These are phyloP conservation scores for Hericium rajendrae DNA, from an alignment of 768 basidiomycete species.

Conservation along the genomic window DNA sequence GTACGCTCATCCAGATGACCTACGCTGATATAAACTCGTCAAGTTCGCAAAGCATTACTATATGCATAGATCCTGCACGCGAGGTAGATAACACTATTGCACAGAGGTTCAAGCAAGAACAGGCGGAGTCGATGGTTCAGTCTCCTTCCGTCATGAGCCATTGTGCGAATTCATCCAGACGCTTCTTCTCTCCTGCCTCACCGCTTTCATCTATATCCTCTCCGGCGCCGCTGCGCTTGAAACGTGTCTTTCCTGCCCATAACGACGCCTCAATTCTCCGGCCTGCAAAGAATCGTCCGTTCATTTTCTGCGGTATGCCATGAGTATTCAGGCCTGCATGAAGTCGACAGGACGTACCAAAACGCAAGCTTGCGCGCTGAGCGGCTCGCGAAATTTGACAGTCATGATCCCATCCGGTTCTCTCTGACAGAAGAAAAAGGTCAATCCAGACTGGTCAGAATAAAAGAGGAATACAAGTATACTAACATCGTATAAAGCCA, in stretches of 20 bases:
- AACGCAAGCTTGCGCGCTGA: slow-evolving; percentile 91
- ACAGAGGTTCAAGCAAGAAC: no score
- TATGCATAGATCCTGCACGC: no score
- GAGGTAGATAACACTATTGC: no score
- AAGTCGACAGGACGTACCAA: slow-evolving; percentile 40
- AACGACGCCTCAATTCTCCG: slow-evolving; percentile 74
- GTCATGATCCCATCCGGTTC: slow-evolving; percentile 94
- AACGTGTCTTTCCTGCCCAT: slow-evolving; percentile 74
- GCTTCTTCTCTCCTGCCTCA: slow-evolving; percentile 70
- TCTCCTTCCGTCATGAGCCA: slow-evolving; percentile 84
- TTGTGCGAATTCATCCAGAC: slow-evolving; percentile 78
- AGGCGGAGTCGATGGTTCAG: slow-evolving; percentile 18
- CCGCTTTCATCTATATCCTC: slow-evolving; percentile 56
- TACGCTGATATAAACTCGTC: no score
- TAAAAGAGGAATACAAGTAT: neutral
- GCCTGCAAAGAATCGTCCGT: slow-evolving; percentile 85
- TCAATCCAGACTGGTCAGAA: neutral
- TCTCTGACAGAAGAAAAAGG: slow-evolving; percentile 40
- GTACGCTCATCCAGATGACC: no score
- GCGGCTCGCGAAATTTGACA: slow-evolving; percentile 85
- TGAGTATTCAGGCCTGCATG: neutral
- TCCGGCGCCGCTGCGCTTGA: slow-evolving; percentile 61
- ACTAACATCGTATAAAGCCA: slow-evolving; percentile 89
- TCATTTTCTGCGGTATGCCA: slow-evolving; percentile 67
- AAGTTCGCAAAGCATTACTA: no score